A percentile compares a stretch with the other conserved stretches of the same genome.
These are phyloP conservation scores for Penicillium ucsense DNA, from an alignment of 495 filamentous ascomycete genomes.

Conservation along the genomic window DNA sequence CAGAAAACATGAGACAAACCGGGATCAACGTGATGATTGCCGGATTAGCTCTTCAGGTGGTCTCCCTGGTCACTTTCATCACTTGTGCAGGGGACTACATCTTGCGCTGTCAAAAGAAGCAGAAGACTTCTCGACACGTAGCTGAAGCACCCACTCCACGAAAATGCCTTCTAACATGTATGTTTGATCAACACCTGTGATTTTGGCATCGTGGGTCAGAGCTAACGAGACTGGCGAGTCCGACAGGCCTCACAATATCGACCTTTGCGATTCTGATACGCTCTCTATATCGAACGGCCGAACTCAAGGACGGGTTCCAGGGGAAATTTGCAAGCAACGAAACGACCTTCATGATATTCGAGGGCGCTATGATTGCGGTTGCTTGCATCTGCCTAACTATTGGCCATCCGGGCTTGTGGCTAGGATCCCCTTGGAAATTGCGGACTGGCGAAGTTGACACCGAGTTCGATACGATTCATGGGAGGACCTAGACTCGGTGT, in stretches of 20 bases:
- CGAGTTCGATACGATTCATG: not conserved
- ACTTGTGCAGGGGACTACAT: conserved; percentile 15
- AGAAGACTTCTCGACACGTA: not conserved
- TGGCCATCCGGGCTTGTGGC: not conserved
- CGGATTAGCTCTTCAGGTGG: conserved; percentile 45
- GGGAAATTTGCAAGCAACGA: conserved; percentile 49
- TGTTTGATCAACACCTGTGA: not conserved
- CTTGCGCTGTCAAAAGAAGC: not conserved
- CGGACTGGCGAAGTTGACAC: not conserved
- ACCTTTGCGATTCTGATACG: conserved; percentile 53
- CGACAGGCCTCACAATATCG: conserved; percentile 34
- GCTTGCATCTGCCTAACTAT: conserved; percentile 46
- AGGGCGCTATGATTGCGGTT: conserved; percentile 59
- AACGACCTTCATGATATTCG: conserved; percentile 56
- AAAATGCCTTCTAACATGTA: not conserved
- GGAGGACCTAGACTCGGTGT: not conserved
- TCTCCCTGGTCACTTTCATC: conserved; percentile 44
- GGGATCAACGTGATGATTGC: conserved; percentile 48
- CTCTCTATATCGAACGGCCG: conserved; percentile 53
- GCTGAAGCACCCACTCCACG: not conserved
- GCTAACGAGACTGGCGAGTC: not conserved
- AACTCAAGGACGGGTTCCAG: conserved; percentile 53
- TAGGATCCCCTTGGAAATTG: not conserved
- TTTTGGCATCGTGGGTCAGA: not conserved
- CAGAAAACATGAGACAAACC: conserved; percentile 7